phyloP scores from a whole-genome alignment of 371 early-diverging fungal genomes.

The Lichtheimia hyalospora region DNA sequence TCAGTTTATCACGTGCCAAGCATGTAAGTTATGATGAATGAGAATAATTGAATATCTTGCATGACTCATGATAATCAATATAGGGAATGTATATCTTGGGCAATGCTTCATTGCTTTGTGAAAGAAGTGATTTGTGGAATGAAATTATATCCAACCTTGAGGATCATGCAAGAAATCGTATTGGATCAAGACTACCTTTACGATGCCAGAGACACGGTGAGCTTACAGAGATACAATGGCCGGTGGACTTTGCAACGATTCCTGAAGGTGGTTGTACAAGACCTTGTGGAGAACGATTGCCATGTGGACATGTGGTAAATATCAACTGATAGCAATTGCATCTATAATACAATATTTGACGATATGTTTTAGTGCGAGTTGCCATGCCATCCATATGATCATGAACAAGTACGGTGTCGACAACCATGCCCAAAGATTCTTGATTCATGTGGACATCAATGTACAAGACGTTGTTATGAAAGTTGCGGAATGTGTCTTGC shows the following conservation, averaged over 20 bases:
- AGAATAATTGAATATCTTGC: neutral
- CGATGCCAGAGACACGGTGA: constrained; percentile 43
- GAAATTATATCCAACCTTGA: constrained; percentile 44
- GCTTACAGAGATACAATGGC: constrained; percentile 45
- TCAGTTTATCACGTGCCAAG: constrained; percentile 74
- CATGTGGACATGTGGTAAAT: constrained; percentile 53
- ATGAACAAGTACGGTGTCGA: constrained; percentile 38
- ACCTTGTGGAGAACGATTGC: constrained; percentile 36
- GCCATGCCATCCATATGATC: constrained; percentile 54
- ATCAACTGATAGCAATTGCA: neutral
- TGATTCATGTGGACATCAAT: constrained; percentile 34
- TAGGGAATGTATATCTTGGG: constrained; percentile 78
- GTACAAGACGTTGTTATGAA: constrained; percentile 45
- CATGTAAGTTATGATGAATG: constrained; percentile 26
- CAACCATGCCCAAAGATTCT: constrained; percentile 34
- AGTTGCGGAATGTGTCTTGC: constrained; percentile 41
- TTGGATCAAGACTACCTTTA: constrained; percentile 45
- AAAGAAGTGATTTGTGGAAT: constrained; percentile 62
- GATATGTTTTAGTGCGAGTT: constrained; percentile 22
- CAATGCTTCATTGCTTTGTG: constrained; percentile 53
- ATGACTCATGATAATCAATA: neutral
- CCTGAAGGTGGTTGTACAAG: constrained; percentile 52
- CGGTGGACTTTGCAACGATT: constrained; percentile 50
- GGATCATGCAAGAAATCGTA: constrained; percentile 21
- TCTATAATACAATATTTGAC: constrained; percentile 7